A percentile compares a stretch with the other conserved stretches of the same genome.
Conservation (phyloP, 345 rosid species). For the Lumnitzera racemosa region DNA sequence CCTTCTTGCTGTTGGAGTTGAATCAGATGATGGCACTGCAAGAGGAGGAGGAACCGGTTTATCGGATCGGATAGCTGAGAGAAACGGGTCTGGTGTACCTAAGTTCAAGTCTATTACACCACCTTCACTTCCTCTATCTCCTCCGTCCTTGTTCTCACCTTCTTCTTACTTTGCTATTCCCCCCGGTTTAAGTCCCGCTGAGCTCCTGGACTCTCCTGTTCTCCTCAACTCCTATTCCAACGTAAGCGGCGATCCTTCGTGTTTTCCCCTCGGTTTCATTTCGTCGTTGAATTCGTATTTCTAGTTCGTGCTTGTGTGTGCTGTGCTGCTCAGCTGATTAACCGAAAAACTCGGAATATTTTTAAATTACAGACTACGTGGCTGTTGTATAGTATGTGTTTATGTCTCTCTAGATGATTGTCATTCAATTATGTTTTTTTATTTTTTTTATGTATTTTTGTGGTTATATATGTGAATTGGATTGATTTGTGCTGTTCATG, state of each 20-base stretch:
- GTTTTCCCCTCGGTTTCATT: background rate
- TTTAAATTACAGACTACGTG: too few relatives aligned
- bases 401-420: background rate
- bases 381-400: too few relatives aligned
- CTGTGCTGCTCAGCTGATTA: background rate
- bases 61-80: constrained; percentile 40
- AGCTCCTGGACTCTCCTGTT: constrained; percentile 84
- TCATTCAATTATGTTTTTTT: background rate
- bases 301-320: background rate
- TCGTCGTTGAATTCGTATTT: background rate
- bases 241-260: constrained; percentile 23
- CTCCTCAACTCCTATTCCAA: constrained; percentile 45
- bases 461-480: background rate
- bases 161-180: constrained; percentile 77
- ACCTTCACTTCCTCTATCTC: constrained; percentile 76
- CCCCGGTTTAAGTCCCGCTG: constrained; percentile 71
- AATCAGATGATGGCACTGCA: background rate
- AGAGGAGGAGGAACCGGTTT: constrained; percentile 6
- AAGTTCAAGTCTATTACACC: constrained; percentile 80
- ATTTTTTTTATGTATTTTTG: background rate
- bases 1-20: constrained; percentile 34
- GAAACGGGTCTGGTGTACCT: constrained; percentile 64
- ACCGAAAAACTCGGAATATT: too few relatives aligned
- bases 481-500: background rate
- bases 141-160: constrained; percentile 49